These are phyloP conservation scores for Intubia oerlemansii DNA, from an alignment of 2,329 filamentous ascomycete species.

Conservation along the genomic window DNA sequence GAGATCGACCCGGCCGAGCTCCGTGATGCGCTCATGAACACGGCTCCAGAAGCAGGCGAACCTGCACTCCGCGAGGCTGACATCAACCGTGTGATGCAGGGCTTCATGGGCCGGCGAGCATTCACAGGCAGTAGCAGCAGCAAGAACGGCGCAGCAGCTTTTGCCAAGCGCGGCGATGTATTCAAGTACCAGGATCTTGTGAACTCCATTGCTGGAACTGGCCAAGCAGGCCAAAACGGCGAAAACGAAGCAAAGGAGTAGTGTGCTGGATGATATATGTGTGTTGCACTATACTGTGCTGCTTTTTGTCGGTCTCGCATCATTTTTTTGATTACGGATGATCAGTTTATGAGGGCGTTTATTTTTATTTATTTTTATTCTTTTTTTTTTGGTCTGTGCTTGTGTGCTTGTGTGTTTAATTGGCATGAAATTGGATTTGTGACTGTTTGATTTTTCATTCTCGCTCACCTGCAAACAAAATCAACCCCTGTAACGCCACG, in stretches of 20 bases:
- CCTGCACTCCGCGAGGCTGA: constrained; percentile 45
- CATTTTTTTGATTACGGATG: too few relatives aligned
- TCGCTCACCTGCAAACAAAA: too few relatives aligned
- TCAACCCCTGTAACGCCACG: too few relatives aligned
- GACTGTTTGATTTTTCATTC: too few relatives aligned
- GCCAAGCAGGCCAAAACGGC: constrained; percentile 12
- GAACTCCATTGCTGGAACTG: constrained; percentile 36
- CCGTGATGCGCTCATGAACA: constrained; percentile 63
- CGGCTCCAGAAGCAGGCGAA: constrained; percentile 54
- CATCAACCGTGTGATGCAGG: constrained; percentile 69
- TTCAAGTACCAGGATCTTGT: constrained; percentile 93
- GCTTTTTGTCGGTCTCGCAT: too few relatives aligned
- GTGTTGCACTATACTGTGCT: too few relatives aligned
- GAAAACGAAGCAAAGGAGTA: constrained; percentile 8
- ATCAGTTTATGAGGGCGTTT: constrained; percentile 1
- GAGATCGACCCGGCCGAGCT: constrained; percentile 73
- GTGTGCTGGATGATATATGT: constrained; percentile 13
- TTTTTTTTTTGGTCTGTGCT: constrained; percentile 1
- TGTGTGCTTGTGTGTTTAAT: background rate
- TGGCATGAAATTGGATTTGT: too few relatives aligned
- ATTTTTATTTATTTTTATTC: too few relatives aligned
- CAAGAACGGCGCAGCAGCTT: constrained; percentile 20
- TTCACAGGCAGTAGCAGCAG: constrained; percentile 56
- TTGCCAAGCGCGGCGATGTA: constrained; percentile 58
- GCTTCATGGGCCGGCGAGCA: constrained; percentile 65